These are phyloP conservation scores for Pelagomonas calceolata DNA, from an alignment of 108 stramenopile genomes.

Conservation along the genomic window DNA sequence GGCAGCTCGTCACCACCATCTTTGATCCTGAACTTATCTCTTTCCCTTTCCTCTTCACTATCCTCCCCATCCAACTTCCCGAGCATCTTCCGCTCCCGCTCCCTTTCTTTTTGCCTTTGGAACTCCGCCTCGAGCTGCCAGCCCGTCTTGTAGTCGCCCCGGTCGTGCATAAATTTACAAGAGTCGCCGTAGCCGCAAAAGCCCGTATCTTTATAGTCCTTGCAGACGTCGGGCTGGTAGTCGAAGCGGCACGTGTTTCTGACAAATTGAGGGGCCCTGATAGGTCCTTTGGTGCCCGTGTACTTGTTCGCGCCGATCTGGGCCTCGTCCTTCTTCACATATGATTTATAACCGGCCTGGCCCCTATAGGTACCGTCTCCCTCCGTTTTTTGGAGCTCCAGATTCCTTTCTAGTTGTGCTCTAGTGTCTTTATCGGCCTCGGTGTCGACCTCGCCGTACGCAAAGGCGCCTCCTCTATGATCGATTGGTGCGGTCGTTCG, in stretches of 20 bases:
- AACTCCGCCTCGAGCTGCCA: slow-evolving; percentile 92
- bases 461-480: no score
- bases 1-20: slow-evolving; percentile 61
- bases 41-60: slow-evolving; percentile 21
- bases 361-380: slow-evolving; percentile 30
- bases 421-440: not conserved
- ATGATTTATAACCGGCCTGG: slow-evolving; percentile 19
- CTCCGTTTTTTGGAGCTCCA: slow-evolving; percentile 7
- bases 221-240: slow-evolving; percentile 97
- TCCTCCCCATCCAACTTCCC: slow-evolving; percentile 8
- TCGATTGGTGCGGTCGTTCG: no score
- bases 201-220: slow-evolving; percentile 98
- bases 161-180: slow-evolving; percentile 94
- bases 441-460: no score
- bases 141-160: slow-evolving; percentile 79
- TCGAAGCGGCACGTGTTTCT: slow-evolving; percentile 85
- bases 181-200: slow-evolving; percentile 98
- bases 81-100: slow-evolving; percentile 48
- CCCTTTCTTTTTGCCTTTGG: slow-evolving; percentile 69
- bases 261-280: slow-evolving; percentile 67
- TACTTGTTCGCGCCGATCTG: slow-evolving; percentile 11
- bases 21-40: not conserved
- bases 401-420: not conserved
- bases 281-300: slow-evolving; percentile 51
- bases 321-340: not conserved